A percentile compares a stretch with the other conserved stretches of the same genome.
Evolutionary conservation across 805 yeast genomes (phyloP).

Genomic region (Starmerella vaccinii): DNA sequence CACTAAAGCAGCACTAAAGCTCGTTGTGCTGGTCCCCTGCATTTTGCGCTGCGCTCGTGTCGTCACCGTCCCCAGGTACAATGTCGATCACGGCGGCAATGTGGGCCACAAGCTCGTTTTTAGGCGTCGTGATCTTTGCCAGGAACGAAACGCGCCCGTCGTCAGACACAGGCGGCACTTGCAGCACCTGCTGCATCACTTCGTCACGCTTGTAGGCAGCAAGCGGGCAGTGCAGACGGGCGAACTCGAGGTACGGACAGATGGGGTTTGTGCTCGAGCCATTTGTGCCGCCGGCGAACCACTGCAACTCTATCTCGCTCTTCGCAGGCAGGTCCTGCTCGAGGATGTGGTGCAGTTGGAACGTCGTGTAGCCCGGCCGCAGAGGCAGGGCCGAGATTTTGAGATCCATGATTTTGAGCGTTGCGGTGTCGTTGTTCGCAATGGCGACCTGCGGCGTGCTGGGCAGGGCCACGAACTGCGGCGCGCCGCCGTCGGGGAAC

Average conservation of each 20-base stretch:
- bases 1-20: not conserved
- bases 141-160: slow-evolving; percentile 27
- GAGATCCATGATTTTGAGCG: slow-evolving; percentile 23
- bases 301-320: slow-evolving; percentile 20
- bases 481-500: slow-evolving; percentile 15
- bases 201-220: slow-evolving; percentile 9
- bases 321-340: slow-evolving; percentile 23
- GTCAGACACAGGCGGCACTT: slow-evolving; percentile 27
- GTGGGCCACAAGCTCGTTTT: slow-evolving; percentile 19
- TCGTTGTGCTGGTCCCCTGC: no score
- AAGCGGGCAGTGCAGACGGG: slow-evolving; percentile 27
- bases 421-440: slow-evolving; percentile 24
- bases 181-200: slow-evolving; percentile 21
- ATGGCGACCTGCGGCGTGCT: slow-evolving; percentile 18
- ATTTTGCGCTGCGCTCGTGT: no score
- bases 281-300: slow-evolving; percentile 18
- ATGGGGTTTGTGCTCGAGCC: slow-evolving; percentile 23
- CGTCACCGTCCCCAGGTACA: slow-evolving; percentile 11
- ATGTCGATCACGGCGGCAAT: slow-evolving; percentile 24
- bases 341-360: slow-evolving; percentile 23
- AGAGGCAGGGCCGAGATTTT: slow-evolving; percentile 27
- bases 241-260: slow-evolving; percentile 26
- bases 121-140: slow-evolving; percentile 24
- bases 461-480: slow-evolving; percentile 14
- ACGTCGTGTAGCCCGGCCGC: slow-evolving; percentile 25